A percentile compares a stretch with the other conserved stretches of the same genome.
phyloP scores from a whole-genome alignment of 345 rosid species.

The Melaleuca quinquenervia region DNA sequence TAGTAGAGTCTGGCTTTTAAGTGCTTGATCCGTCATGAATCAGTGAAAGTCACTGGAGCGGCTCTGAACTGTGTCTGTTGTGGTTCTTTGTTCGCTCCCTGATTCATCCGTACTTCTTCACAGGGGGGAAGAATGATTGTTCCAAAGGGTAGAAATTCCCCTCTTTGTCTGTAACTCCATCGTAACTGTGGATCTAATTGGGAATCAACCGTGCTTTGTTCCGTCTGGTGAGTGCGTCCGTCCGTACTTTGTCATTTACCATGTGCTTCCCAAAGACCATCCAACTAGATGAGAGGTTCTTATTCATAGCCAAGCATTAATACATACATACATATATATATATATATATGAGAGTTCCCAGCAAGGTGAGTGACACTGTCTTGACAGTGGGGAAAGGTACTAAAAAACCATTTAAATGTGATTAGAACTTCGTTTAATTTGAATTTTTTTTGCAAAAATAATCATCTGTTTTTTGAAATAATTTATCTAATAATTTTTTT shows the following conservation, averaged over 20 bases:
- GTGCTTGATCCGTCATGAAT: background rate
- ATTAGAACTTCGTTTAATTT: background rate
- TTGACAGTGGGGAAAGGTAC: background rate
- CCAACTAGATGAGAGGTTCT: background rate
- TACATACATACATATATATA: background rate
- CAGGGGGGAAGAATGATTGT: background rate
- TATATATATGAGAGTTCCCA: background rate
- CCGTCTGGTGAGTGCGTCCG: background rate
- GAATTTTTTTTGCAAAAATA: no score
- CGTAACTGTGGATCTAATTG: background rate
- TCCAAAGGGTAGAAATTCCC: background rate
- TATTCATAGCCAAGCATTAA: background rate
- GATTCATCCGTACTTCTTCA: background rate
- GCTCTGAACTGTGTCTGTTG: background rate
- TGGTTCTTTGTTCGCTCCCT: background rate
- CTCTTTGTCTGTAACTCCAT: background rate
- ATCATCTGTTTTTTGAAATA: no score
- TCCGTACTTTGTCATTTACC: background rate
- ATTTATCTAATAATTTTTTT: background rate
- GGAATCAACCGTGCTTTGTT: background rate
- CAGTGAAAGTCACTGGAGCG: background rate
- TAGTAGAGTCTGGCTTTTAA: background rate
- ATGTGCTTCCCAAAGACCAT: background rate
- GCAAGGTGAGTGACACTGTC: background rate
- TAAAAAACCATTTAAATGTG: background rate